A percentile compares a stretch with the other conserved stretches of the same genome.
Conservation (phyloP, 2,329 filamentous ascomycete species). For the Aspergillus pseudoviridinutans region DNA sequence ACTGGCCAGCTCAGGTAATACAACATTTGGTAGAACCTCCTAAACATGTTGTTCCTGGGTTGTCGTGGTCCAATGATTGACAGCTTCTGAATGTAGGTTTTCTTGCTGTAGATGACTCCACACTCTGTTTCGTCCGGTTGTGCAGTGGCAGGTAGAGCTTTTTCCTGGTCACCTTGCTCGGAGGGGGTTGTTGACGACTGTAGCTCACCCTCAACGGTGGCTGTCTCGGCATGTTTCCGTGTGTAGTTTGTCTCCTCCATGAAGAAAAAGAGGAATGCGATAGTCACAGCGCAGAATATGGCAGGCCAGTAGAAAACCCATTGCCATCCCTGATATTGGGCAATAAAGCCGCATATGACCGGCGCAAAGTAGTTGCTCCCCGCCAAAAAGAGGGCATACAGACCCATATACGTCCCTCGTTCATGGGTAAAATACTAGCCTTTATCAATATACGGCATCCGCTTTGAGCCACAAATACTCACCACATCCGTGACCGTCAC, state of each 20-base stretch:
- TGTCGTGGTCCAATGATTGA: conserved; percentile 26
- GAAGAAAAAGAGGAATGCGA: conserved; percentile 51
- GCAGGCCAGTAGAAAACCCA: conserved; percentile 51
- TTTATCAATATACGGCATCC: neutral
- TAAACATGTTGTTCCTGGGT: conserved; percentile 31
- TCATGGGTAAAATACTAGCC: conserved; percentile 41
- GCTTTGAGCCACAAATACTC: conserved; percentile 7
- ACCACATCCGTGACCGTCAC: conserved; percentile 41
- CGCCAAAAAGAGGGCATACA: conserved; percentile 39
- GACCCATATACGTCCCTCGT: conserved; percentile 38
- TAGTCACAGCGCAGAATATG: conserved; percentile 45
- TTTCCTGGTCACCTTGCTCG: conserved; percentile 18
- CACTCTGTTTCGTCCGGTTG: conserved; percentile 9
- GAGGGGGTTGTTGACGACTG: conserved; percentile 6
- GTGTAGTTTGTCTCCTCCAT: conserved; percentile 55
- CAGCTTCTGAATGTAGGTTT: conserved; percentile 32
- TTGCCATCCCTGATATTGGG: conserved; percentile 44
- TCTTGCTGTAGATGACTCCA: conserved; percentile 24
- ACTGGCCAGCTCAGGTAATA: conserved; percentile 38
- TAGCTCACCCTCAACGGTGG: neutral
- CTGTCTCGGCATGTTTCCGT: conserved; percentile 19
- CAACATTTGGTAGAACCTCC: conserved; percentile 28
- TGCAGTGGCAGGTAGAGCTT: conserved; percentile 4
- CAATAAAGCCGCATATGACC: conserved; percentile 46
- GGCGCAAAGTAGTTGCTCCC: conserved; percentile 44